These are phyloP conservation scores for Paecilomyces niveus DNA, from an alignment of 2,329 filamentous ascomycete genomes.

Conservation along the genomic window DNA sequence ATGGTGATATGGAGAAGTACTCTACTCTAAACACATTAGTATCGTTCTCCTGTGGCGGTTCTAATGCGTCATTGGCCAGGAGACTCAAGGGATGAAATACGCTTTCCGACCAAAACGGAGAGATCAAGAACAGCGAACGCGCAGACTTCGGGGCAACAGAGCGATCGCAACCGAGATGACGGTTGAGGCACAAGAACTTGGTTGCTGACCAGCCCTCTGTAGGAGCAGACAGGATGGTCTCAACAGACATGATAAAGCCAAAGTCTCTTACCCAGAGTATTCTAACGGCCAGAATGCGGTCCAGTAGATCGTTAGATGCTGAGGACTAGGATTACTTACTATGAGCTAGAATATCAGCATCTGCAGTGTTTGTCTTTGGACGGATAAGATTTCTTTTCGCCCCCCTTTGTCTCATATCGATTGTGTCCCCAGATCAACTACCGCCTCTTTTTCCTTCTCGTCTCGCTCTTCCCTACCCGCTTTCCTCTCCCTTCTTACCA, in stretches of 20 bases:
- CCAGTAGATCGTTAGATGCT: background rate
- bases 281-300: background rate
- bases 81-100: background rate
- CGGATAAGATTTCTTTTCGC: constrained; percentile 3
- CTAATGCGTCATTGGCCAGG: background rate
- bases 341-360: background rate
- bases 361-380: constrained; percentile 3
- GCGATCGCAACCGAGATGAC: too few species aligned
- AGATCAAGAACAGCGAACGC: background rate
- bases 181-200: too few species aligned
- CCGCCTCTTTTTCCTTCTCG: constrained; percentile 6
- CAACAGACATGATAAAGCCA: too few species aligned
- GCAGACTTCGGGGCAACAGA: too few species aligned
- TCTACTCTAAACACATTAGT: too few species aligned
- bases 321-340: background rate
- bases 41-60: too few species aligned
- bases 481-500: constrained; percentile 4
- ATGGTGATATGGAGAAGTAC: too few species aligned
- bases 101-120: background rate
- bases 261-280: too few species aligned
- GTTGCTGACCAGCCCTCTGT: too few species aligned
- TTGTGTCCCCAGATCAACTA: background rate
- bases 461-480: constrained; percentile 1
- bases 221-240: too few species aligned
- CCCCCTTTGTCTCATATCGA: constrained; percentile 1